Evolutionary conservation across 2,329 filamentous ascomycete species (phyloP).

Genomic region (Coleophoma cylindrospora): DNA sequence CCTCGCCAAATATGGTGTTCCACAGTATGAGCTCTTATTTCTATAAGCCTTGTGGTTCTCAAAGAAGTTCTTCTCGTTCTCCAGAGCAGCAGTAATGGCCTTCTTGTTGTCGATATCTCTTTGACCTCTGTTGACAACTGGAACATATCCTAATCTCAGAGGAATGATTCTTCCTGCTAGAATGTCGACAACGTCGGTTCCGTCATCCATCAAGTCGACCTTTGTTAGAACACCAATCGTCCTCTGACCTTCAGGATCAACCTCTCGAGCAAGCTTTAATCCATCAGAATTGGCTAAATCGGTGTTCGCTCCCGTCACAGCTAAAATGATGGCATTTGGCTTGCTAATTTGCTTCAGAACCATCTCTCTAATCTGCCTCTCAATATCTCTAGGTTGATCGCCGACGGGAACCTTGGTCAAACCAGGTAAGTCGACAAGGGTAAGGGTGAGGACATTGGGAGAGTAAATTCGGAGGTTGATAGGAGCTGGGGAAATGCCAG

Average conservation of each 20-base stretch:
- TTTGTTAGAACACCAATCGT: slow-evolving; percentile 98
- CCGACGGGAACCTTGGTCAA: slow-evolving; percentile 95
- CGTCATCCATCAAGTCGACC: slow-evolving; percentile 98
- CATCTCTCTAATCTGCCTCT: slow-evolving; percentile 96
- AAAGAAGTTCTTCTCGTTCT: slow-evolving; percentile 95
- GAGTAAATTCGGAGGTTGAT: slow-evolving; percentile 99
- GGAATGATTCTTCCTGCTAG: slow-evolving; percentile 96
- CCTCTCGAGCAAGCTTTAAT: slow-evolving; percentile 90
- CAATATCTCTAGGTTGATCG: slow-evolving; percentile 94
- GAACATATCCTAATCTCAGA: slow-evolving; percentile 88
- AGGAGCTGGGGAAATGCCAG: slow-evolving; percentile 90
- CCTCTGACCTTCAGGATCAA: slow-evolving; percentile 93
- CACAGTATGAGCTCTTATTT: slow-evolving; percentile 98
- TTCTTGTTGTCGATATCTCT: slow-evolving; percentile 98
- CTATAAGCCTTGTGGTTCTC: slow-evolving; percentile 98
- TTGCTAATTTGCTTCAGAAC: slow-evolving; percentile 98
- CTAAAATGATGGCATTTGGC: slow-evolving; percentile 95
- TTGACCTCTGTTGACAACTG: slow-evolving; percentile 96
- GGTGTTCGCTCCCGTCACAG: slow-evolving; percentile 93
- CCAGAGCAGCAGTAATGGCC: slow-evolving; percentile 82
- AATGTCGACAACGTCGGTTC: slow-evolving; percentile 97
- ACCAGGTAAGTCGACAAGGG: slow-evolving; percentile 92
- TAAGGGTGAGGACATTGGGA: slow-evolving; percentile 94
- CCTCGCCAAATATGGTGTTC: slow-evolving; percentile 91
- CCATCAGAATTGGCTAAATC: slow-evolving; percentile 99